Conservation (phyloP, 257 asterid species). For the Avicennia marina region DNA sequence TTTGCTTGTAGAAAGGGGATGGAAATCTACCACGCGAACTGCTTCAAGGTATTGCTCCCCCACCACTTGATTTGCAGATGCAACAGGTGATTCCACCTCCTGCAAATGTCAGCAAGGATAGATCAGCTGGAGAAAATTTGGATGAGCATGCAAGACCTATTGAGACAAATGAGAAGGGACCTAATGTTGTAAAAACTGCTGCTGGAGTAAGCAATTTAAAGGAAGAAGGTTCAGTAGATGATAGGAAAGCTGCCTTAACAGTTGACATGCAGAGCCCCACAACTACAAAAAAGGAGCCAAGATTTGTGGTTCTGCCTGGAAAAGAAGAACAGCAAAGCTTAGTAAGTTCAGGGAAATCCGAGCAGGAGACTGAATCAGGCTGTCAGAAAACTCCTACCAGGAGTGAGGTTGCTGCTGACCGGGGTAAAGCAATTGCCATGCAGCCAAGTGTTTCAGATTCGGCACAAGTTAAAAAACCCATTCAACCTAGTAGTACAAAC, state of each 20-base stretch:
- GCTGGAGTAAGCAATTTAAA: constrained; percentile 36
- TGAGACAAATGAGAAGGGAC: constrained; percentile 54
- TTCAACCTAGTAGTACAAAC: constrained; percentile 46
- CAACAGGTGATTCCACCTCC: constrained; percentile 46
- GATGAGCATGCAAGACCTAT: constrained; percentile 48
- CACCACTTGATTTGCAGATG: constrained; percentile 64
- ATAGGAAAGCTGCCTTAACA: constrained; percentile 36
- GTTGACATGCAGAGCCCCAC: constrained; percentile 33
- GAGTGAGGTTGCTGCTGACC: constrained; percentile 56
- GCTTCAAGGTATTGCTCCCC: constrained; percentile 88
- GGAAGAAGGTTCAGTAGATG: constrained; percentile 57
- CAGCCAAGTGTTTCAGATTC: constrained; percentile 49
- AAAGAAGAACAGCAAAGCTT: constrained; percentile 64
- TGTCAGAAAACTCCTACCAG: constrained; percentile 43
- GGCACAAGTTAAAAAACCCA: constrained; percentile 53
- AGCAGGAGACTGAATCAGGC: constrained; percentile 52
- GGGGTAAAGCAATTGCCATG: constrained; percentile 70
- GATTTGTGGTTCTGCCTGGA: constrained; percentile 45
- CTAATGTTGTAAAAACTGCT: constrained; percentile 34
- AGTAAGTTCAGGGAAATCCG: constrained; percentile 45
- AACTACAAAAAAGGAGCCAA: constrained; percentile 43
- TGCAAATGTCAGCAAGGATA: constrained; percentile 49
- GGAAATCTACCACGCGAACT: constrained; percentile 80
- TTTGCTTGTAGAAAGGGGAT: constrained; percentile 79
- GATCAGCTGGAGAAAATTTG: constrained; percentile 38